Evolutionary conservation across 2,329 filamentous ascomycete species (phyloP).

Genomic region (Lasiodiplodia sp.): DNA sequence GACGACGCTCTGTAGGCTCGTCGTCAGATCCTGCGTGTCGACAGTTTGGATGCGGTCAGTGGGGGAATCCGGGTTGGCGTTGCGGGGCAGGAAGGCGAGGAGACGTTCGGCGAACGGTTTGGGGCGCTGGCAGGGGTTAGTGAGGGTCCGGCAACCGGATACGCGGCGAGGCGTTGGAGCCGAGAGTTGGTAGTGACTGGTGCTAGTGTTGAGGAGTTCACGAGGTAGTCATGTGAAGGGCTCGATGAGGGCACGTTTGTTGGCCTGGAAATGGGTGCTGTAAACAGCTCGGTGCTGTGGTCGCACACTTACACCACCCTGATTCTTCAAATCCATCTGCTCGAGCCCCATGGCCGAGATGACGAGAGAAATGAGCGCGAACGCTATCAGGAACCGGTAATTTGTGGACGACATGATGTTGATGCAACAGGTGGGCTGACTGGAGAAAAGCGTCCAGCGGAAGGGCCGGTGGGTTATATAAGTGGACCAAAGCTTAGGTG

Average conservation of each 20-base stretch:
- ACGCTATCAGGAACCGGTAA: background rate
- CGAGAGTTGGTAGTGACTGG: background rate
- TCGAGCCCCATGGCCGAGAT: background rate
- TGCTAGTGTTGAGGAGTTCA: too few relatives aligned
- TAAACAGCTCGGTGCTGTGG: background rate
- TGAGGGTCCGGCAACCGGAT: too few relatives aligned
- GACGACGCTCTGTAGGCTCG: background rate
- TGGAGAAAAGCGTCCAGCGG: background rate
- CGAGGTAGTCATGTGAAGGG: too few relatives aligned
- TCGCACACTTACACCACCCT: constrained; percentile 4
- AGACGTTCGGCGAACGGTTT: background rate
- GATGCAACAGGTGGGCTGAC: background rate
- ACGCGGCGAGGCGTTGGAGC: background rate
- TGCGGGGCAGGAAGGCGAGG: background rate
- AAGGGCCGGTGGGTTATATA: background rate
- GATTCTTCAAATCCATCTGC: background rate
- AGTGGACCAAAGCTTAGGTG: constrained; percentile 9
- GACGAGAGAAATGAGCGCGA: background rate
- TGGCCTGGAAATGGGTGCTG: too few relatives aligned
- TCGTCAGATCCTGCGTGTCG: constrained; percentile 1
- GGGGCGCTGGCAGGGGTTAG: background rate
- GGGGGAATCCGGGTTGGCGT: background rate
- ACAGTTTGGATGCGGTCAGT: background rate
- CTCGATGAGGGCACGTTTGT: too few relatives aligned
- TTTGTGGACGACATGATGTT: constrained; percentile 1